Conservation (phyloP, 2,329 filamentous ascomycete species). For the Sclerotinia minor region DNA sequence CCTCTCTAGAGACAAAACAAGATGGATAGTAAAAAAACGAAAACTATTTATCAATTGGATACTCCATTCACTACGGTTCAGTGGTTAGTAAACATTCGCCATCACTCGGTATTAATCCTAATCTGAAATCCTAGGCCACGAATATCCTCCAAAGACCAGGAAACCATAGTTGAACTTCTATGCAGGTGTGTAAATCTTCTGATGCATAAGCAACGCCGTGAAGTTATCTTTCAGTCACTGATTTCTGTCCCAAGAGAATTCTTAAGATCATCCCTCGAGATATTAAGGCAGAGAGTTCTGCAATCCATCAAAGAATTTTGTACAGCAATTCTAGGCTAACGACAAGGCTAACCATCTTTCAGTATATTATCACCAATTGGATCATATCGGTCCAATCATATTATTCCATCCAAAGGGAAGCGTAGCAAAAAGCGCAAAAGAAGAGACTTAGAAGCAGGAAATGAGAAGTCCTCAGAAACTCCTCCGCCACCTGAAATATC, state of each 20-base stretch:
- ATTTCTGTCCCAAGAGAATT: neutral
- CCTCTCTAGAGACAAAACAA: neutral
- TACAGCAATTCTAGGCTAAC: neutral
- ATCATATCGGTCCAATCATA: slow-evolving; percentile 56
- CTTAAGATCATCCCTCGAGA: neutral
- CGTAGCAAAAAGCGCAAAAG: slow-evolving; percentile 56
- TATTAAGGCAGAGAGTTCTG: slow-evolving; percentile 2
- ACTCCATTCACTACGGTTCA: slow-evolving; percentile 61
- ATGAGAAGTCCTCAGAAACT: slow-evolving; percentile 28
- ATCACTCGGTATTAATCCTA: neutral
- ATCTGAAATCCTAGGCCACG: slow-evolving; percentile 55
- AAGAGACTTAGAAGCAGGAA: slow-evolving; percentile 40
- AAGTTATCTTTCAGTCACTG: neutral
- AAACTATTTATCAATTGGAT: slow-evolving; percentile 63
- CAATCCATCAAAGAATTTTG: neutral
- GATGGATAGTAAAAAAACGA: slow-evolving; percentile 54
- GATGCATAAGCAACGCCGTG: neutral
- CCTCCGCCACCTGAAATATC: slow-evolving; percentile 54
- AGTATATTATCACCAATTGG: slow-evolving; percentile 67
- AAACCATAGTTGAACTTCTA: slow-evolving; percentile 64
- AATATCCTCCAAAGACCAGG: slow-evolving; percentile 58
- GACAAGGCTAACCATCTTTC: neutral
- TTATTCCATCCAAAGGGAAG: slow-evolving; percentile 61
- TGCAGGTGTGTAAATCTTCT: slow-evolving; percentile 55
- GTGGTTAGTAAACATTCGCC: slow-evolving; percentile 51